Base-by-base conservation (phyloP, 805 yeast genomes). In the Kodamaea kakaduensis region DNA sequence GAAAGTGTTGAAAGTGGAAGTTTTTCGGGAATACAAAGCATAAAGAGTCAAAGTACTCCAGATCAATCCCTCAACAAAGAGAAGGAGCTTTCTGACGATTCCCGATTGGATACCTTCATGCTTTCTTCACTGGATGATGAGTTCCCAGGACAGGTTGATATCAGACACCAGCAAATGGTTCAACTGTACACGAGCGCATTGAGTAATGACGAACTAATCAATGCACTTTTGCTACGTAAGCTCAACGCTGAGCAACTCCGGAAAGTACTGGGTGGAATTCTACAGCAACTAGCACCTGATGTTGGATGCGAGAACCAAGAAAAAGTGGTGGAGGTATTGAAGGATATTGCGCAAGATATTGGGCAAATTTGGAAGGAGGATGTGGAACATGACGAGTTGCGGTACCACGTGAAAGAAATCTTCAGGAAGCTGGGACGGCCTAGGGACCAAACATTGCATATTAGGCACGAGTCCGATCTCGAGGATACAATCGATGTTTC, bases 401-500 rank as follows among this genome's bases (percentile, higher is more conserved):
- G 19, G 19, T 5, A 23, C 17, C 16, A 14, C 24, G 14, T 17
- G 22, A 32, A 32, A 17, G 34, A 32, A 9, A 14, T 24, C 23
- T 17, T 34, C 16, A 19, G 32, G 32, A 28, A 10, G n/a, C 20
- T 12, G 34, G 31, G 12, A 13, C 29, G 50, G 23, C 54, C 51
- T 4, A 42, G 30, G 30, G 33, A 47, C 37, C 47, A 48, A 31
- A 33, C 37, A 9, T 43, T 50, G 24, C 44, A 36, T 19, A 50
- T 50, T 18, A 41, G 39, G 24, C 47, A 47, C 28, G 43, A 14
- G 30, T 31, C 13, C 5, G 50, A 43, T 5, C 37, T 46, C 12
- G 39, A 45, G 22, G 47, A 45, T 9, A 45, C 50, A 14, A 47
- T 41, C 4, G 35, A 42, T 27, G 50, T 47, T 9, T 40, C 42